These are phyloP conservation scores for Hericium coralloides DNA, from an alignment of 768 basidiomycete genomes.

Conservation along the genomic window DNA sequence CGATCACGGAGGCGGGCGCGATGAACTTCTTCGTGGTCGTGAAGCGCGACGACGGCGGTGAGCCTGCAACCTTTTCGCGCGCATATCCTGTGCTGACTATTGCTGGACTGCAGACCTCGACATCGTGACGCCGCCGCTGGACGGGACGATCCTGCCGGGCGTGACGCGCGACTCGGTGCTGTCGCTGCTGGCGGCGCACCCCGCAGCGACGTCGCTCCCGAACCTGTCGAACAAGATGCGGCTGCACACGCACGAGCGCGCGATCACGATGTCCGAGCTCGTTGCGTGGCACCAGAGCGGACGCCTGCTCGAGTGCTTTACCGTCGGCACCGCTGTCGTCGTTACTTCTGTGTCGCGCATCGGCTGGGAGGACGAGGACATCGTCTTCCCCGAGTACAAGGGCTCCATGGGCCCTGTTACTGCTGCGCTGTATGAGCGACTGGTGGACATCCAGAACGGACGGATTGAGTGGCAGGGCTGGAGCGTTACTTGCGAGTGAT, in stretches of 20 bases:
- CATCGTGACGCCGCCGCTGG: constrained; percentile 81
- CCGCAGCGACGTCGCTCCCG: constrained; percentile 28
- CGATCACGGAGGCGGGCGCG: constrained; percentile 28
- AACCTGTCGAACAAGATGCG: constrained; percentile 35
- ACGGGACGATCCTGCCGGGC: constrained; percentile 88
- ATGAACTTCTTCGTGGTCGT: constrained; percentile 45
- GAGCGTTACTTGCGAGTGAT: constrained; percentile 37
- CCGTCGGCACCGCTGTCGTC: constrained; percentile 77
- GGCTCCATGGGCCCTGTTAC: constrained; percentile 43
- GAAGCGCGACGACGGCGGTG: constrained; percentile 30
- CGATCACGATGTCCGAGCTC: constrained; percentile 37
- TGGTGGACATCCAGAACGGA: constrained; percentile 76
- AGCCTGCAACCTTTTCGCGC: neutral
- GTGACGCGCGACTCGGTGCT: constrained; percentile 86
- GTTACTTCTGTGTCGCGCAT: constrained; percentile 66
- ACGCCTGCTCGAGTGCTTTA: constrained; percentile 72
- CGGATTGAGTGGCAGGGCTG: constrained; percentile 52
- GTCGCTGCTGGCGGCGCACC: constrained; percentile 56
- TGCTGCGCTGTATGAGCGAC: constrained; percentile 55
- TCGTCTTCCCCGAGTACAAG: constrained; percentile 15
- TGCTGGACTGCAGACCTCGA: constrained; percentile 58
- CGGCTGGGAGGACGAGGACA: constrained; percentile 39
- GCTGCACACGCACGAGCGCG: constrained; percentile 32
- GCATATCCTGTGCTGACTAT: neutral
- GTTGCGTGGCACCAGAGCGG: constrained; percentile 41